These are phyloP conservation scores for Sugiyamaella americana DNA, from an alignment of 805 yeast species.

Conservation along the genomic window DNA sequence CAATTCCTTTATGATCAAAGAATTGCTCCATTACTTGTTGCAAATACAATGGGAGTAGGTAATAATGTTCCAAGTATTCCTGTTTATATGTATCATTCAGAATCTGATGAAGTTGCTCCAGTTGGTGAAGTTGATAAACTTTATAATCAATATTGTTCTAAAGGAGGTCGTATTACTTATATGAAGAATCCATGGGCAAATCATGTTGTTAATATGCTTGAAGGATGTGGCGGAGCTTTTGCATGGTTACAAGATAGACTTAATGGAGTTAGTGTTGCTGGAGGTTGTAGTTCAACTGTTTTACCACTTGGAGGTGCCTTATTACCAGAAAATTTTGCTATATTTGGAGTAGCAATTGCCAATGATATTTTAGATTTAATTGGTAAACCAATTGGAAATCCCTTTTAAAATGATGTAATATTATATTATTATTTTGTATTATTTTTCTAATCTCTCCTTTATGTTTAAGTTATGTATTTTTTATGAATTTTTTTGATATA, in stretches of 20 bases:
- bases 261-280: background rate
- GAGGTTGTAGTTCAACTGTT: slow-evolving; percentile 13
- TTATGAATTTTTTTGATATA: no score
- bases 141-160: slow-evolving; percentile 21
- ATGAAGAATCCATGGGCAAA: slow-evolving; percentile 7
- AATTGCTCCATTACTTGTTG: slow-evolving; percentile 13
- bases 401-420: no score
- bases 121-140: slow-evolving; percentile 15
- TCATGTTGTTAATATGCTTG: slow-evolving; percentile 5
- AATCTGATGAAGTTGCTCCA: slow-evolving; percentile 23
- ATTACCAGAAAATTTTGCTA: background rate
- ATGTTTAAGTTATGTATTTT: no score
- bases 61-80: slow-evolving; percentile 20
- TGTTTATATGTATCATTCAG: slow-evolving; percentile 26
- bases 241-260: background rate
- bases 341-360: background rate
- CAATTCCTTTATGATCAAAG: slow-evolving; percentile 13
- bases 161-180: slow-evolving; percentile 22
- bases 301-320: background rate
- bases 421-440: no score
- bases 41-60: slow-evolving; percentile 21
- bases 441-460: no score
- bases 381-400: background rate
- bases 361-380: background rate
- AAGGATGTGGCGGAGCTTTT: background rate